Conservation (phyloP, 2,329 filamentous ascomycete species). For the Neopestalotiopsis sp. region DNA sequence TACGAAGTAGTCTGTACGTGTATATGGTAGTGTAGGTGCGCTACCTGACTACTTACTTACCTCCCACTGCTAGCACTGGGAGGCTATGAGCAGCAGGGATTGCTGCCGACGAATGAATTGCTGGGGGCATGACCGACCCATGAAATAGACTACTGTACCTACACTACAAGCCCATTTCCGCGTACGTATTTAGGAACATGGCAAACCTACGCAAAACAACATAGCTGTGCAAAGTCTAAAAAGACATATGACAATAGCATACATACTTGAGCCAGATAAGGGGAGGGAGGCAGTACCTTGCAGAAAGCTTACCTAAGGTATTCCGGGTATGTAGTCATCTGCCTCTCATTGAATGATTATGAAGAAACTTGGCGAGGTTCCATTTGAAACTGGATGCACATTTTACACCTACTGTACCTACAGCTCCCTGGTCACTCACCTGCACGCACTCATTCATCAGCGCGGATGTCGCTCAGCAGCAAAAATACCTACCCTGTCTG, state of each 20-base stretch:
- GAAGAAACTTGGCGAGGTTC: too few species aligned
- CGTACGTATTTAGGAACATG: background rate
- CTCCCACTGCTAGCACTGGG: background rate
- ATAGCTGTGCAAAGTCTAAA: background rate
- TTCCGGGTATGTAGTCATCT: too few species aligned
- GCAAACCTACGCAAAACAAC: background rate
- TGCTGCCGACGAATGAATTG: background rate
- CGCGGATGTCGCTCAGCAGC: constrained; percentile 2
- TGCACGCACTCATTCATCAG: background rate
- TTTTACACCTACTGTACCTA: too few species aligned
- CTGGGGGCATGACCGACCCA: constrained; percentile 18
- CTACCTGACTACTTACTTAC: background rate
- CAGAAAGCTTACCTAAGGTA: too few species aligned
- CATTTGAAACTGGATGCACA: too few species aligned
- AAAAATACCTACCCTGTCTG: background rate
- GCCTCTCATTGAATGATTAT: too few species aligned
- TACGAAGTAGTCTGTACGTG: background rate
- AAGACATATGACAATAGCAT: background rate
- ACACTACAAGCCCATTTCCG: background rate
- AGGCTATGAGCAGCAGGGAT: background rate
- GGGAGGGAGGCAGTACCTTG: too few species aligned
- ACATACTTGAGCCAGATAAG: too few species aligned
- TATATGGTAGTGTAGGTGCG: background rate
- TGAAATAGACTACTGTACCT: constrained; percentile 18
- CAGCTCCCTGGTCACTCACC: too few species aligned